phyloP scores from a whole-genome alignment of 805 yeast species.

The Cyberlindnera maritima region DNA sequence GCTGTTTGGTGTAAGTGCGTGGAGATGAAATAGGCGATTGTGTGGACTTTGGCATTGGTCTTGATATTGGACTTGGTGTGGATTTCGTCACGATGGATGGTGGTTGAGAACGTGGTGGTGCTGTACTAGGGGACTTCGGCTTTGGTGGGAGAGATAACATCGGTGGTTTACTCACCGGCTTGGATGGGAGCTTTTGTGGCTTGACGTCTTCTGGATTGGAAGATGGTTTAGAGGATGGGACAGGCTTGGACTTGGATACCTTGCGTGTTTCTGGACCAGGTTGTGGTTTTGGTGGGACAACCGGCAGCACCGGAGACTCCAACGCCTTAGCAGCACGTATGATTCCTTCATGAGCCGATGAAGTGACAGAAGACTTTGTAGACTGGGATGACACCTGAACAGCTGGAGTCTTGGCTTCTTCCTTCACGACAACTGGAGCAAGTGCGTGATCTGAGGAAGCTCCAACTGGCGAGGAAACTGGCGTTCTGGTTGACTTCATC shows the following conservation, averaged over 20 bases:
- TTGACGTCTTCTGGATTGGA: conserved; percentile 1
- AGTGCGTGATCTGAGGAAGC: neutral
- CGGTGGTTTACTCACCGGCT: conserved; percentile 8
- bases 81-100: conserved; percentile 9
- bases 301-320: neutral
- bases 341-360: neutral
- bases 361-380: neutral
- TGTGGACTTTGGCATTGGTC: conserved; percentile 1
- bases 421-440: too few relatives aligned
- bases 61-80: neutral
- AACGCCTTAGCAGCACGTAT: neutral
- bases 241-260: neutral
- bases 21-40: conserved; percentile 2
- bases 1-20: conserved; percentile 5
- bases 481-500: neutral
- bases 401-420: too few relatives aligned
- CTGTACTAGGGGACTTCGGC: neutral
- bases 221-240: too few relatives aligned
- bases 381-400: neutral
- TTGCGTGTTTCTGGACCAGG: neutral
- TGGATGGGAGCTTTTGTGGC: conserved; percentile 3
- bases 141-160: conserved; percentile 20
- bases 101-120: conserved; percentile 19
- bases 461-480: neutral
- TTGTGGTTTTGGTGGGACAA: neutral